Evolutionary conservation across 805 yeast species (phyloP).

Genomic region (Blastobotrys muscicola): DNA sequence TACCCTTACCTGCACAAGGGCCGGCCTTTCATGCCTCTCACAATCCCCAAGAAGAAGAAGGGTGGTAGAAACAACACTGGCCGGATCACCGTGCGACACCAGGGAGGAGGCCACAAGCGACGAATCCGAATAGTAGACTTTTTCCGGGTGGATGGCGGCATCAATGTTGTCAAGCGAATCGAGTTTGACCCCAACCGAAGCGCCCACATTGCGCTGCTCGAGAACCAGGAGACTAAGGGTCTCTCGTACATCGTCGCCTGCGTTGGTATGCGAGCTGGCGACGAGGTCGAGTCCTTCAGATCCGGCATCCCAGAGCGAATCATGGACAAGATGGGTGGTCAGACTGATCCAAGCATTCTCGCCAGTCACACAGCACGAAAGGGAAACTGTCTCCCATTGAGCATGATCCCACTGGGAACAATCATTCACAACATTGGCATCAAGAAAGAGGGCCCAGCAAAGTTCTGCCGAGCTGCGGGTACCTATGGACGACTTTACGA

Average conservation of each 20-base stretch:
- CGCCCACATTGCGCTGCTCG: constrained; percentile 81
- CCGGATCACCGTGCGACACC: constrained; percentile 80
- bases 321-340: constrained; percentile 79
- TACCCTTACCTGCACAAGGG: constrained; percentile 85
- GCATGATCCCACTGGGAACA: constrained; percentile 92
- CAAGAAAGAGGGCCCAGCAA: constrained; percentile 66
- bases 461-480: constrained; percentile 90
- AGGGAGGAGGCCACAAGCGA: constrained; percentile 95
- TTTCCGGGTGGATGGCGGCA: constrained; percentile 55
- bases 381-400: constrained; percentile 90
- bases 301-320: constrained; percentile 74
- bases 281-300: constrained; percentile 80
- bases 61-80: constrained; percentile 91
- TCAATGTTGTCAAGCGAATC: constrained; percentile 71
- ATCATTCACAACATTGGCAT: constrained; percentile 82
- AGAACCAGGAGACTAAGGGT: constrained; percentile 51
- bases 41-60: constrained; percentile 57
- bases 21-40: constrained; percentile 65
- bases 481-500: constrained; percentile 82
- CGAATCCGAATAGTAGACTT: constrained; percentile 79
- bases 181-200: constrained; percentile 95
- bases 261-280: constrained; percentile 90
- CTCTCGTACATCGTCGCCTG: constrained; percentile 80
- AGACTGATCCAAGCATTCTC: constrained; percentile 82
- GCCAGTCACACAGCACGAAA: constrained; percentile 79